Conservation (phyloP, 2,329 filamentous ascomycete genomes). For the Pezicula rhizophila region DNA sequence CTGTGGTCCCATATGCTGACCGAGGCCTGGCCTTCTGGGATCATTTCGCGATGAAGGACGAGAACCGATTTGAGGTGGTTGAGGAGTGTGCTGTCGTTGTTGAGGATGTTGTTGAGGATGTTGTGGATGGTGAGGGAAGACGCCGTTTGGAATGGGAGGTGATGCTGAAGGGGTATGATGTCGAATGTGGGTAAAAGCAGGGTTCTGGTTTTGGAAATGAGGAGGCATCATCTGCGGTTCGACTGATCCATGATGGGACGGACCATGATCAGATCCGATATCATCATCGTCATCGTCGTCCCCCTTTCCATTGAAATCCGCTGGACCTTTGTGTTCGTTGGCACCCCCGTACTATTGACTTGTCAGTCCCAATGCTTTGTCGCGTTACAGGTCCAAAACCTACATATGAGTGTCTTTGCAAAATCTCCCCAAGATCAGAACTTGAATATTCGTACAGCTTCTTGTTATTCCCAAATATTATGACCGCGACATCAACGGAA, state of each 20-base stretch:
- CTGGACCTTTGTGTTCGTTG: constrained; percentile 93
- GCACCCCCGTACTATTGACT: constrained; percentile 71
- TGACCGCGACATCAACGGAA: constrained; percentile 96
- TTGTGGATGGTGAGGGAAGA: constrained; percentile 34
- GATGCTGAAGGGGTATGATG: constrained; percentile 81
- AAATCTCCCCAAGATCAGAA: constrained; percentile 83
- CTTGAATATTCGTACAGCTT: constrained; percentile 98
- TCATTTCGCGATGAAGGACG: constrained; percentile 77
- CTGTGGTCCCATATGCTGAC: constrained; percentile 50
- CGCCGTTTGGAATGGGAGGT: constrained; percentile 66
- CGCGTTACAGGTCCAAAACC: constrained; percentile 32
- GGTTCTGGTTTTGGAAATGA: constrained; percentile 58
- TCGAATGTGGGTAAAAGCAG: constrained; percentile 72
- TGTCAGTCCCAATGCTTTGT: constrained; percentile 13
- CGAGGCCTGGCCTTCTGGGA: constrained; percentile 67
- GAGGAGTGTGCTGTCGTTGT: constrained; percentile 69
- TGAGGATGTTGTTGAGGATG: constrained; percentile 24
- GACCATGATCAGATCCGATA: constrained; percentile 66
- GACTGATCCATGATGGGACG: constrained; percentile 34
- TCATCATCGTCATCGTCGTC: constrained; percentile 78
- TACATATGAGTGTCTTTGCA: constrained; percentile 87
- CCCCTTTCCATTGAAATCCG: constrained; percentile 78
- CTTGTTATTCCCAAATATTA: constrained; percentile 98
- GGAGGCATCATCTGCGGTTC: constrained; percentile 59
- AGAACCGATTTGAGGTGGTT: constrained; percentile 70